Conservation (phyloP, 345 rosid species). For the Aegle marmelos region DNA sequence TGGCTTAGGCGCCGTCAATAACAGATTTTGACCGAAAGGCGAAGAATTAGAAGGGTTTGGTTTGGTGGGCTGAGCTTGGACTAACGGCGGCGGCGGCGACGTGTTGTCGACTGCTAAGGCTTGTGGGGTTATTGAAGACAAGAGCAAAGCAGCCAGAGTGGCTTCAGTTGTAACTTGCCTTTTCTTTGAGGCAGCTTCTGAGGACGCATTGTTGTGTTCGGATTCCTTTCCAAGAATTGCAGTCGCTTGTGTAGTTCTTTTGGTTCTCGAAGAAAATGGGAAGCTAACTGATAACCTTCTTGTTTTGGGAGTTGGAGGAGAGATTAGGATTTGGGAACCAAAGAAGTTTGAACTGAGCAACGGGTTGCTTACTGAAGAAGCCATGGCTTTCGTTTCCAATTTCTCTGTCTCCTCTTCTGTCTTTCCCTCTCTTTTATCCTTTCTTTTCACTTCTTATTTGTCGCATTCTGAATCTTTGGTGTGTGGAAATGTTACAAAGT, state of each 20-base stretch:
- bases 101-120: slow-evolving; percentile 54
- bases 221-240: slow-evolving; percentile 22
- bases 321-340: slow-evolving; percentile 33
- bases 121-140: slow-evolving; percentile 44
- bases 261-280: slow-evolving; percentile 15
- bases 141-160: slow-evolving; percentile 47
- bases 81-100: slow-evolving; percentile 29
- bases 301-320: slow-evolving; percentile 61
- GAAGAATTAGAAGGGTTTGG: slow-evolving; percentile 39
- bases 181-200: neutral
- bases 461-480: neutral
- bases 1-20: slow-evolving; percentile 60
- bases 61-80: slow-evolving; percentile 46
- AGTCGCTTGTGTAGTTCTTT: slow-evolving; percentile 19
- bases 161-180: slow-evolving; percentile 30
- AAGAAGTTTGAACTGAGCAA: slow-evolving; percentile 43
- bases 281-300: slow-evolving; percentile 18
- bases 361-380: slow-evolving; percentile 35
- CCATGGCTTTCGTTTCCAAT: slow-evolving; percentile 21
- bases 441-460: neutral
- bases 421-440: no score
- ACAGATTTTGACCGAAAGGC: slow-evolving; percentile 47
- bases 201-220: slow-evolving; percentile 20
- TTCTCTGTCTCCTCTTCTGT: no score
- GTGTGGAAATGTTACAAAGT: no score